Conservation (phyloP, 352 stramenopile species). For the Globisporangium emineosum region DNA sequence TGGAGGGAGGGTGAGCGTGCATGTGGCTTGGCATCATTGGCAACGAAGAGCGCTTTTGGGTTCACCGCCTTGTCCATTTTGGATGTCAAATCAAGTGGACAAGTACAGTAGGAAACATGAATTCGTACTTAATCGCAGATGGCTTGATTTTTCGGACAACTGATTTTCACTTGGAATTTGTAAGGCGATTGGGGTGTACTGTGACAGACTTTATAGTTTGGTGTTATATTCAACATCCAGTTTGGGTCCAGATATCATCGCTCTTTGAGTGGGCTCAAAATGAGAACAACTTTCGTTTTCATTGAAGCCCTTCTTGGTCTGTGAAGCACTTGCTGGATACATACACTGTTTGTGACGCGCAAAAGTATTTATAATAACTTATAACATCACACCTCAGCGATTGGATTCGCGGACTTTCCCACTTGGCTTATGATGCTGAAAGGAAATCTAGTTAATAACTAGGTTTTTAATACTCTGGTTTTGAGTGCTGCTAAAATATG, state of each 20-base stretch:
- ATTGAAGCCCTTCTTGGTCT: background rate
- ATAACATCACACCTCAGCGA: background rate
- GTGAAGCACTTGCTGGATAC: background rate
- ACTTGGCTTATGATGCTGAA: too few relatives aligned
- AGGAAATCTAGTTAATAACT: too few relatives aligned
- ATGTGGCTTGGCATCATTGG: background rate
- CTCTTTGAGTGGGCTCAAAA: background rate
- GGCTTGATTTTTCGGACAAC: background rate
- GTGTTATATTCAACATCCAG: background rate
- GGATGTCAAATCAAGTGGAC: background rate
- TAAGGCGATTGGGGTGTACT: background rate
- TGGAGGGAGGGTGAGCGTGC: background rate
- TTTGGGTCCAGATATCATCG: background rate
- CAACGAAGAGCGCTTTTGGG: background rate
- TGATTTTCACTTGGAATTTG: background rate
- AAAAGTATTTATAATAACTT: background rate
- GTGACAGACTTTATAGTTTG: background rate
- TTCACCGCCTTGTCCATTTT: background rate
- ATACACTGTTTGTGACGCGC: background rate
- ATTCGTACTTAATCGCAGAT: background rate
- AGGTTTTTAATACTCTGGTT: too few relatives aligned
- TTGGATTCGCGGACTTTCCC: background rate
- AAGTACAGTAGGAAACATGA: background rate
- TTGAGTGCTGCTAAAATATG: too few relatives aligned
- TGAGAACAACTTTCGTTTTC: background rate